Conservation (phyloP, 768 basidiomycete species). For the Lactarius psammicola region DNA sequence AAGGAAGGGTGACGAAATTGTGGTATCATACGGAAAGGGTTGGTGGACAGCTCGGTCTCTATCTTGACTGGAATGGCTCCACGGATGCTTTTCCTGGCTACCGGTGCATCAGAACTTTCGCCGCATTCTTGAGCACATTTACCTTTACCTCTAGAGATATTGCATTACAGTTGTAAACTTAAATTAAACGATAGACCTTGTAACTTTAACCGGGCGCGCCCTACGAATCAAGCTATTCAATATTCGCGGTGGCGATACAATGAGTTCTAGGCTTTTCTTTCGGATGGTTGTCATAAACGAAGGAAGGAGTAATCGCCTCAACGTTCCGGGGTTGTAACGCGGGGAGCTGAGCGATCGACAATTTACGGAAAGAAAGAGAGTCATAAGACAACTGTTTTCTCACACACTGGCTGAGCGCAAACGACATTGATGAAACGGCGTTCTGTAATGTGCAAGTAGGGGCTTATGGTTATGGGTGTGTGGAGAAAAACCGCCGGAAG, state of each 20-base stretch:
- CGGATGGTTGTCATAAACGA: constrained; percentile 6
- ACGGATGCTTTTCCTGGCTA: constrained; percentile 14
- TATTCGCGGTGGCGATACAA: constrained; percentile 11
- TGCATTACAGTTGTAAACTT: constrained; percentile 11
- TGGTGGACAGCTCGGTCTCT: constrained; percentile 65
- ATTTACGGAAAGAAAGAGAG: constrained; percentile 11
- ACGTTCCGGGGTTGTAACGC: constrained; percentile 8
- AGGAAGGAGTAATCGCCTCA: constrained; percentile 11
- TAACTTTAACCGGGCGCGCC: constrained; percentile 15
- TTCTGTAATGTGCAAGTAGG: constrained; percentile 16
- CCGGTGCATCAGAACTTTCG: constrained; percentile 8
- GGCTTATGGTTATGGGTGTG: background rate
- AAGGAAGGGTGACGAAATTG: constrained; percentile 77
- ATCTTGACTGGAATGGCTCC: constrained; percentile 10
- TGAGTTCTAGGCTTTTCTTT: constrained; percentile 12
- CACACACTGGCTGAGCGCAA: constrained; percentile 4
- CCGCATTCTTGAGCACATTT: constrained; percentile 3
- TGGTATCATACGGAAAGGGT: constrained; percentile 85
- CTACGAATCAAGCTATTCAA: constrained; percentile 5
- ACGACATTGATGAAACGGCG: constrained; percentile 24
- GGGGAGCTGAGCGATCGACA: constrained; percentile 14
- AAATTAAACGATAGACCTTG: constrained; percentile 20
- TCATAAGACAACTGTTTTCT: constrained; percentile 6
- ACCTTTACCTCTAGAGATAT: constrained; percentile 15
- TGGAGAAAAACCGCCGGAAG: background rate